These are phyloP conservation scores for Rubia balearica DNA, from an alignment of 305 asterid species.

Conservation along the genomic window DNA sequence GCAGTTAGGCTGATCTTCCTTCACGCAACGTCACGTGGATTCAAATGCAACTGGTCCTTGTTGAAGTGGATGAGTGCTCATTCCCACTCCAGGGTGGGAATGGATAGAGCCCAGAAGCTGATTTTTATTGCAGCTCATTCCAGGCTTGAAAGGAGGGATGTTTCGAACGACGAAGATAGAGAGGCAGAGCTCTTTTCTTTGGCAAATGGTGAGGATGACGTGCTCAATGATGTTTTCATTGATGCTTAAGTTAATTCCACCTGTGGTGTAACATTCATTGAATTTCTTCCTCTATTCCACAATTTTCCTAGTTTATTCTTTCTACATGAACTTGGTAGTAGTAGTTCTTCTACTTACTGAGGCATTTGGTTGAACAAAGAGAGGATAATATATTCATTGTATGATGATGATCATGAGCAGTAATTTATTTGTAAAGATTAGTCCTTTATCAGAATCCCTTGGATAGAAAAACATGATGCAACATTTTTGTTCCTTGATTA, in stretches of 20 bases:
- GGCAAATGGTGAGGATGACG: constrained; percentile 93
- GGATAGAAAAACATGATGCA: constrained; percentile 22
- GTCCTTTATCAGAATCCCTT: constrained; percentile 27
- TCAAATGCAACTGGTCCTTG: constrained; percentile 49
- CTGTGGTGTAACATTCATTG: constrained; percentile 63
- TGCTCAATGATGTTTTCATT: constrained; percentile 87
- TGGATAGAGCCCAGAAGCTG: constrained; percentile 82
- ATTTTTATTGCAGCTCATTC: constrained; percentile 80
- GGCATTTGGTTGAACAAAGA: constrained; percentile 20
- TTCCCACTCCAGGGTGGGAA: constrained; percentile 57
- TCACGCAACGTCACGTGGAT: constrained; percentile 70
- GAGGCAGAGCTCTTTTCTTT: constrained; percentile 63
- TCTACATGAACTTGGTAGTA: constrained; percentile 20
- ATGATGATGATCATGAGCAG: constrained; percentile 9
- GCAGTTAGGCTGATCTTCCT: constrained; percentile 84
- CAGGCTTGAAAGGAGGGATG: constrained; percentile 49
- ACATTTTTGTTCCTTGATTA: constrained; percentile 23
- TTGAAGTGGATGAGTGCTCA: constrained; percentile 51
- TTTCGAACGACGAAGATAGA: constrained; percentile 52
- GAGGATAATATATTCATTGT: constrained; percentile 17
- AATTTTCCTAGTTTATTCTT: constrained; percentile 25
- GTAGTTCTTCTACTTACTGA: constrained; percentile 5
- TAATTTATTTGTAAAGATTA: constrained; percentile 26
- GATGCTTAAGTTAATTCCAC: constrained; percentile 37
- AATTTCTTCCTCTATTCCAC: constrained; percentile 17